Evolutionary conservation across 164 flowering plant species (phyloP).

Genomic region (Magnolia sinica): DNA sequence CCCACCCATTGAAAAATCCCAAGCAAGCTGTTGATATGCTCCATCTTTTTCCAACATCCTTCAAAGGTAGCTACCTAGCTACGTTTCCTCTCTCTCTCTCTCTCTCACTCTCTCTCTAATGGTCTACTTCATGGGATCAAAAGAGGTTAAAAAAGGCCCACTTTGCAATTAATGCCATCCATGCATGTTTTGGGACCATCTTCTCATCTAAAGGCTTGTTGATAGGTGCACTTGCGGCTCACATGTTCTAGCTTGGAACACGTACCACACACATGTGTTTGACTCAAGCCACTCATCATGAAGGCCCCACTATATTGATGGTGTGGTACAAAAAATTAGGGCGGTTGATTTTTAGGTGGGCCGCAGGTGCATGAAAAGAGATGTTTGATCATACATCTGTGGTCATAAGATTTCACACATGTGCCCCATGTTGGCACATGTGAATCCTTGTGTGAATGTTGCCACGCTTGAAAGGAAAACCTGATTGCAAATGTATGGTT

Average conservation of each 20-base stretch:
- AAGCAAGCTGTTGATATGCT: constrained; percentile 8
- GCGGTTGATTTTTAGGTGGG: no score
- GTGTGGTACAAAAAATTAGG: background rate
- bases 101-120: background rate
- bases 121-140: background rate
- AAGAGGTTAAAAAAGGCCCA: background rate
- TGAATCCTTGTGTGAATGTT: no score
- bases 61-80: background rate
- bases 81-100: background rate
- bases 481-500: no score
- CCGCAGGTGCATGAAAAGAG: no score
- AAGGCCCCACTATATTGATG: background rate
- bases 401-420: no score
- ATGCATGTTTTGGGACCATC: background rate
- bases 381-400: no score
- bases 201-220: background rate
- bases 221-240: background rate
- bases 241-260: background rate
- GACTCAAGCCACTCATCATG: background rate
- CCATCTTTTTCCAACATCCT: constrained; percentile 11
- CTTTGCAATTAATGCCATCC: background rate
- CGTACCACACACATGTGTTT: background rate
- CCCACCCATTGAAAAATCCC: background rate
- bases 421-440: no score
- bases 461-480: no score